phyloP scores from a whole-genome alignment of 805 yeast genomes.

The Saccharomyces kudriavzevii region DNA sequence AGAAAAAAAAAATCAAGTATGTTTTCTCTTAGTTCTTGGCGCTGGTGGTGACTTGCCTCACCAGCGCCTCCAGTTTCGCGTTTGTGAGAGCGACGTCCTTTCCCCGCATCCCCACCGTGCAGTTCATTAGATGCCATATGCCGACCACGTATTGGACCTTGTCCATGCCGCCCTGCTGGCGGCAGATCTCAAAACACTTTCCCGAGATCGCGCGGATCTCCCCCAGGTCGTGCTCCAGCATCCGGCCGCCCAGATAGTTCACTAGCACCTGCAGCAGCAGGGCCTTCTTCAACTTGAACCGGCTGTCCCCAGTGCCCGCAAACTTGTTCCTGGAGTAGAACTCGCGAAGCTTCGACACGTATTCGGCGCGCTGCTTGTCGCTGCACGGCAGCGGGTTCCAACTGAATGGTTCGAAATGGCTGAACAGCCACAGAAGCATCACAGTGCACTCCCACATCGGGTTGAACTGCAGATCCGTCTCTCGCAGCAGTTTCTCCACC shows the following conservation, averaged over 20 bases:
- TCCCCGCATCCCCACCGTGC: conserved; percentile 26
- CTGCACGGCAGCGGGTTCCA: conserved; percentile 21
- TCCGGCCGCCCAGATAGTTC: conserved; percentile 26
- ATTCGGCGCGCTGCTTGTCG: conserved; percentile 15
- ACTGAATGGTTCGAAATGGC: conserved; percentile 29
- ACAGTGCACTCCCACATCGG: conserved; percentile 24
- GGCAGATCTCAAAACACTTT: conserved; percentile 23
- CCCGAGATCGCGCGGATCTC: conserved; percentile 21
- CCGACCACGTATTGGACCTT: conserved; percentile 23
- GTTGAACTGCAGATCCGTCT: conserved; percentile 14
- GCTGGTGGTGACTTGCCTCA: conserved; percentile 5
- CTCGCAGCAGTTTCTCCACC: conserved; percentile 8
- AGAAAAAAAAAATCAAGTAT: background rate
- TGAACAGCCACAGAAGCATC: conserved; percentile 22
- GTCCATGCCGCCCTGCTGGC: conserved; percentile 16
- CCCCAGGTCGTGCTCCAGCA: conserved; percentile 25
- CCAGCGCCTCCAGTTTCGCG: conserved; percentile 19
- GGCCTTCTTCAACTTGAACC: conserved; percentile 21
- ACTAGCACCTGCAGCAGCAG: conserved; percentile 20
- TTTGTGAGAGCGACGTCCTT: conserved; percentile 24
- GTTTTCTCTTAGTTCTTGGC: background rate
- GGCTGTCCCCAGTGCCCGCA: background rate
- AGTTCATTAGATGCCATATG: conserved; percentile 28
- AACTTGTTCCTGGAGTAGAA: conserved; percentile 20
- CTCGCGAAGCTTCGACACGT: conserved; percentile 13